Percentiles rank a stretch among this genome's conserved stretches.
These are phyloP conservation scores for Naegleria lovaniensis DNA, from an alignment of 208 protist species.

Conservation along the genomic window DNA sequence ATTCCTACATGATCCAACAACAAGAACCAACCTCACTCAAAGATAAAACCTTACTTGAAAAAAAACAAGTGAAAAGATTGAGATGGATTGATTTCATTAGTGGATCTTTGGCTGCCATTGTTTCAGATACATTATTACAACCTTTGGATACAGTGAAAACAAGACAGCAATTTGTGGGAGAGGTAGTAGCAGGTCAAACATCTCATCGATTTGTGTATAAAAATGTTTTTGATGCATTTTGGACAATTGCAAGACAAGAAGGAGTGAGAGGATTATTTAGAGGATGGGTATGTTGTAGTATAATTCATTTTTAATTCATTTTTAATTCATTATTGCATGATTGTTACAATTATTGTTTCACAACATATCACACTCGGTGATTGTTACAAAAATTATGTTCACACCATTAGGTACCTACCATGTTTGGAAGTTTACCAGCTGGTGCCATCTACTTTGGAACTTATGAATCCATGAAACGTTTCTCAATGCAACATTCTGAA, in stretches of 20 bases:
- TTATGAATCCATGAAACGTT: neutral
- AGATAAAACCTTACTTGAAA: neutral
- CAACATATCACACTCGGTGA: no score
- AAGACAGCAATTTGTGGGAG: neutral
- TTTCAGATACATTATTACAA: slow-evolving; percentile 1
- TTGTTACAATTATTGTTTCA: no score
- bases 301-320: no score
- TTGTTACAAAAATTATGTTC: no score
- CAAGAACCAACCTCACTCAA: neutral
- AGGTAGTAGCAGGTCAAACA: neutral
- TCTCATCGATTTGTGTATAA: slow-evolving; percentile 37
- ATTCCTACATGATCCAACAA: neutral
- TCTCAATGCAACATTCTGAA: neutral
- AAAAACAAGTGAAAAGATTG: neutral
- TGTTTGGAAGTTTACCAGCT: neutral
- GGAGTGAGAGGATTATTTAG: slow-evolving; percentile 25
- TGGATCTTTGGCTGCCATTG: neutral
- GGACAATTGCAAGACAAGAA: neutral
- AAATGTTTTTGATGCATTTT: slow-evolving; percentile 13
- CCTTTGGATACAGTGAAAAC: neutral
- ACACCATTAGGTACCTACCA: neutral
- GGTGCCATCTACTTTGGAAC: neutral
- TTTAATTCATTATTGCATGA: no score
- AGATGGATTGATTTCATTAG: neutral
- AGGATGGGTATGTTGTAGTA: slow-evolving; percentile 29